phyloP scores from a whole-genome alignment of 192 early-diverging fungal genomes.

The Umbelopsis sp. region DNA sequence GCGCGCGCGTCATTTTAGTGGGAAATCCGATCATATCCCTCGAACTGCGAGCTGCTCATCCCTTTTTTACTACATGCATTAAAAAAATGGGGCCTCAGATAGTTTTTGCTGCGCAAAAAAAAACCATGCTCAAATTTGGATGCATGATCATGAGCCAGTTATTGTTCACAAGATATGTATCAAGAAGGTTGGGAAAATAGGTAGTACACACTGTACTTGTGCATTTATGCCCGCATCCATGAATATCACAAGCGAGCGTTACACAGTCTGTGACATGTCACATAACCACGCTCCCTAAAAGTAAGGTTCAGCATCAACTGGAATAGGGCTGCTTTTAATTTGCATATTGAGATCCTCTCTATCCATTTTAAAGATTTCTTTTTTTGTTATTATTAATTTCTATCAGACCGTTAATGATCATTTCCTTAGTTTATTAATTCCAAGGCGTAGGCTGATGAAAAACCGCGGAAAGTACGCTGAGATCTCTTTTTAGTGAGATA shows the following conservation, averaged over 20 bases:
- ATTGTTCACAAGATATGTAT: neutral
- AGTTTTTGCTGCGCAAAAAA: neutral
- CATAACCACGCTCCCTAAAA: neutral
- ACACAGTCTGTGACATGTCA: slow-evolving; percentile 11
- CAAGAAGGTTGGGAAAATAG: slow-evolving; percentile 1
- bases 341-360: neutral
- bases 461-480: neutral
- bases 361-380: neutral
- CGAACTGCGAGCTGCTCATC: slow-evolving; percentile 13
- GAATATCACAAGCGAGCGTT: slow-evolving; percentile 9
- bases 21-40: neutral
- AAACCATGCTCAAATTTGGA: neutral
- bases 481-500: neutral
- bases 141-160: slow-evolving; percentile 11
- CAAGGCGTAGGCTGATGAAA: slow-evolving; percentile 1
- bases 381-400: neutral
- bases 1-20: neutral
- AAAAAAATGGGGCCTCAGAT: neutral
- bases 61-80: neutral
- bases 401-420: neutral
- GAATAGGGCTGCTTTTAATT: neutral
- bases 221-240: slow-evolving; percentile 10
- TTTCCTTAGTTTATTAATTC: neutral
- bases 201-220: slow-evolving; percentile 17
- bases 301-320: no score